A percentile compares a stretch with the other conserved stretches of the same genome.
These are phyloP conservation scores for Discostella stelligera DNA, from an alignment of 352 stramenopile genomes.

Conservation along the genomic window DNA sequence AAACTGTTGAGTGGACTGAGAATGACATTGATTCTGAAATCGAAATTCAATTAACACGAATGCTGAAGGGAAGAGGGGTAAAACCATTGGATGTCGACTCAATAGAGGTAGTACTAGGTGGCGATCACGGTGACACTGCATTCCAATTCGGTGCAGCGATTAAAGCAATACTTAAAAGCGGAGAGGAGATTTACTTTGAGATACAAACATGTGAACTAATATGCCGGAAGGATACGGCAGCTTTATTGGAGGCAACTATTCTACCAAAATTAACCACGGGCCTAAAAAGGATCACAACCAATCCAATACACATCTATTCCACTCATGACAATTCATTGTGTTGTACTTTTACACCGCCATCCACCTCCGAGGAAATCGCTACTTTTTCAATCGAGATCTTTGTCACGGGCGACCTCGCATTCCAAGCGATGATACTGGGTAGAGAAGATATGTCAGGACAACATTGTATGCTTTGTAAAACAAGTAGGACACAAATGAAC, in stretches of 20 bases:
- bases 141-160: constrained; percentile 15
- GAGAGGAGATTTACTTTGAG: constrained; percentile 2
- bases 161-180: not conserved
- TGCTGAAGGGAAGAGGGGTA: not conserved
- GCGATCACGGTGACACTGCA: constrained; percentile 3
- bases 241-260: constrained; percentile 19
- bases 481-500: not conserved
- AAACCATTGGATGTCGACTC: not conserved
- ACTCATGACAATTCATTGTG: not conserved
- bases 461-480: constrained; percentile 17
- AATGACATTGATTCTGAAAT: constrained; percentile 9
- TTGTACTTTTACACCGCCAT: not conserved
- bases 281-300: not conserved
- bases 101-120: not conserved
- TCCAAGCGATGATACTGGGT: constrained; percentile 37
- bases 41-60: constrained; percentile 1
- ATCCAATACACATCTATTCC: constrained; percentile 18
- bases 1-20: constrained; percentile 6
- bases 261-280: not conserved
- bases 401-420: constrained; percentile 34
- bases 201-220: not conserved
- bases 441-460: constrained; percentile 22
- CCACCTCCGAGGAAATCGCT: too few relatives aligned
- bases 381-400: not conserved
- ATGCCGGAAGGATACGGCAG: constrained; percentile 4